Percentiles rank a stretch among this genome's conserved stretches.
Evolutionary conservation across 164 flowering plant species (phyloP).

Genomic region (Dillenia suffruticosa): DNA sequence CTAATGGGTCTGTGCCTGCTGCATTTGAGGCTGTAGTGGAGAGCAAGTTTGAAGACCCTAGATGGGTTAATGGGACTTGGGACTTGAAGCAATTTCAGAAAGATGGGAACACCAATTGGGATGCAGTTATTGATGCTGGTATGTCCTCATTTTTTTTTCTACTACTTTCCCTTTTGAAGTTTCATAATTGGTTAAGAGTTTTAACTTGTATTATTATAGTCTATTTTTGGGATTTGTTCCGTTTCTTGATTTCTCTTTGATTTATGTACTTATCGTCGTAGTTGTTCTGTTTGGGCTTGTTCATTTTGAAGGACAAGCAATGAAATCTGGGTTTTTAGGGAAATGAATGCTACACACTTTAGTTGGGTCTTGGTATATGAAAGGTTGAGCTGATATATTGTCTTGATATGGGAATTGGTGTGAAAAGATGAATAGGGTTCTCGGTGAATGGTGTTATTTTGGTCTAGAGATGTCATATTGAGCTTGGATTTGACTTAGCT

Average conservation of each 20-base stretch:
- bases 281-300: no score
- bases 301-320: no score
- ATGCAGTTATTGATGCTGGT: conserved; percentile 97
- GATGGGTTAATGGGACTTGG: conserved; percentile 92
- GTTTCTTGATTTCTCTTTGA: background rate
- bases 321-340: no score
- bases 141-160: conserved; percentile 1
- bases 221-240: background rate
- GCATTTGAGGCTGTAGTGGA: conserved; percentile 19
- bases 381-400: no score
- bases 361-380: no score
- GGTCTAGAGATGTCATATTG: no score
- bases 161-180: conserved; percentile 3
- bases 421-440: no score
- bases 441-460: no score
- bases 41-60: conserved; percentile 49
- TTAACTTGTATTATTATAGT: no score
- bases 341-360: no score
- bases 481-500: no score
- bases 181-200: background rate
- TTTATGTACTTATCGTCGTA: background rate
- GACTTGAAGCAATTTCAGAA: conserved; percentile 81
- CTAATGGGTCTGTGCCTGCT: conserved; percentile 33
- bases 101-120: conserved; percentile 80
- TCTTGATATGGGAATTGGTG: no score